Percentiles rank a stretch among this genome's conserved stretches.
These are phyloP conservation scores for Backusella mclennaniae DNA, from an alignment of 192 early-diverging fungal genomes.

Conservation along the genomic window DNA sequence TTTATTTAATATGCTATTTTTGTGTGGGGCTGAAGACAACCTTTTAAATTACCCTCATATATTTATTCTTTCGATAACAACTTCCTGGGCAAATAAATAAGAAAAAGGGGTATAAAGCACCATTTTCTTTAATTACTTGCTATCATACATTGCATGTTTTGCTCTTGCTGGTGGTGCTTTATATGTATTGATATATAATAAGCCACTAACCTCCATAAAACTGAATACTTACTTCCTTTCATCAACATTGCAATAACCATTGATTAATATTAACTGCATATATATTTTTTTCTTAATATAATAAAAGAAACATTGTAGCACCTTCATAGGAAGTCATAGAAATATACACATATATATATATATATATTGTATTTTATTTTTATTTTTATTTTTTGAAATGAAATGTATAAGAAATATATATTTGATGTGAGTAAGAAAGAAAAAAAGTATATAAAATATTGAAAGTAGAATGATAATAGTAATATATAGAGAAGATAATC, in stretches of 20 bases:
- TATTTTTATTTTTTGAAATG: slow-evolving; percentile 10
- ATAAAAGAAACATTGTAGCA: background rate
- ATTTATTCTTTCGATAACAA: too few relatives aligned
- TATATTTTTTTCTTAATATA: background rate
- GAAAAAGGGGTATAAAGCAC: too few relatives aligned
- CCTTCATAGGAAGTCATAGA: background rate
- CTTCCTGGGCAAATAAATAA: too few relatives aligned
- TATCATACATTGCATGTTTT: background rate
- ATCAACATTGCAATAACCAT: background rate
- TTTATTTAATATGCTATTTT: background rate
- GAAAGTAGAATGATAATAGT: background rate
- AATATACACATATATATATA: background rate
- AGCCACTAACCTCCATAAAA: background rate
- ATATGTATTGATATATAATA: background rate
- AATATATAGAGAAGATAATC: slow-evolving; percentile 8
- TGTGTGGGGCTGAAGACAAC: background rate
- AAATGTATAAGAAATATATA: slow-evolving; percentile 3
- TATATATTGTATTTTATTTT: background rate
- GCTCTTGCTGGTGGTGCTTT: background rate
- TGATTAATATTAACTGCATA: background rate
- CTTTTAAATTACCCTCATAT: too few relatives aligned
- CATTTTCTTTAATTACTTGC: background rate
- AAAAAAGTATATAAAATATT: background rate
- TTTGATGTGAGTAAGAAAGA: background rate
- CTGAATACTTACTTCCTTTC: background rate